phyloP scores from a whole-genome alignment of 2,329 filamentous ascomycete genomes.

The Coleophoma eucalyptorum region DNA sequence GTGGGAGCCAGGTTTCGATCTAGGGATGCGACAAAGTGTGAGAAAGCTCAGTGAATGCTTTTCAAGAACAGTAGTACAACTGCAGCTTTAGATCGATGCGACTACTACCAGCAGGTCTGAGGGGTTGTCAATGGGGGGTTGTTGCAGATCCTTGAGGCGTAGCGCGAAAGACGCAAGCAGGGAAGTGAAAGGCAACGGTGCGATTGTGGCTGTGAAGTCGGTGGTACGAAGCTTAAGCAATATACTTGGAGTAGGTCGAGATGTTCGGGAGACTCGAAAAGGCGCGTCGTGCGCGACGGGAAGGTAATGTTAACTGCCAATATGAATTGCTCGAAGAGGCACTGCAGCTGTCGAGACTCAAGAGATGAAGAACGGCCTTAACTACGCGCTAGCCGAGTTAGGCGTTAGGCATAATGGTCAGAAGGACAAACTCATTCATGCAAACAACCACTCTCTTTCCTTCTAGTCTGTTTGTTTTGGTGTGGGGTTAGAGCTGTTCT shows the following conservation, averaged over 20 bases:
- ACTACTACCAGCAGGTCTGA: not conserved
- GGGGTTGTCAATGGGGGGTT: not conserved
- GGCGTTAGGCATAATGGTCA: no score
- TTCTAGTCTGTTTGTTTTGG: no score
- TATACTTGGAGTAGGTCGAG: constrained; percentile 4
- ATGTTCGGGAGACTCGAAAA: constrained; percentile 7
- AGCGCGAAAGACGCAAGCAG: not conserved
- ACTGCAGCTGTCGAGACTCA: constrained; percentile 11
- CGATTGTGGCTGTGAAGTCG: not conserved
- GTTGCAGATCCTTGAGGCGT: constrained; percentile 1
- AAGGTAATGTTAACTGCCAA: constrained; percentile 10
- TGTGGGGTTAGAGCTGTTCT: no score
- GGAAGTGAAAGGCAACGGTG: not conserved
- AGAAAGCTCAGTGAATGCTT: not conserved
- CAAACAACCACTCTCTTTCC: no score
- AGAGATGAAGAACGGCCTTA: not conserved
- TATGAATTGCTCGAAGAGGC: not conserved
- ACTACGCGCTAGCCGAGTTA: no score
- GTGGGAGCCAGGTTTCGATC: not conserved
- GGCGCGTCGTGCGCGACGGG: constrained; percentile 17
- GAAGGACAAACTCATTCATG: no score
- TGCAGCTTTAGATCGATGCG: constrained; percentile 1
- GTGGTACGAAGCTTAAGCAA: not conserved
- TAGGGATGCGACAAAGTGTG: not conserved
- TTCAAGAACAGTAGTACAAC: not conserved